These are phyloP conservation scores for Curvularia sp. DNA, from an alignment of 2,329 filamentous ascomycete species.

Conservation along the genomic window DNA sequence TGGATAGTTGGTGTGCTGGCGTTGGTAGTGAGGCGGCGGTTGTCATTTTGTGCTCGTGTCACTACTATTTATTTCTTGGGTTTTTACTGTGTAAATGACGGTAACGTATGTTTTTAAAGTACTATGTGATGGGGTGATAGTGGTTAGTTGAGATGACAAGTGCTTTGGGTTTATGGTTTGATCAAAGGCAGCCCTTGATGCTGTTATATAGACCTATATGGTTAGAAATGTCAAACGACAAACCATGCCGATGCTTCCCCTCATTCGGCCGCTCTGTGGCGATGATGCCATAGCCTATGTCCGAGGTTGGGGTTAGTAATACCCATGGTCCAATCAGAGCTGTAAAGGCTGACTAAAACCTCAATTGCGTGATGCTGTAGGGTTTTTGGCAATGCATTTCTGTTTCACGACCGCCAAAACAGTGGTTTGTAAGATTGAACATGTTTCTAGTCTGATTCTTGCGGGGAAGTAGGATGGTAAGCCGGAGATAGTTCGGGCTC, in stretches of 20 bases:
- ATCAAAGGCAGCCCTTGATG: conserved; percentile 8
- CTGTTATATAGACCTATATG: conserved; percentile 33
- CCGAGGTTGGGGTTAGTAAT: conserved; percentile 41
- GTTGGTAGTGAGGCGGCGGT: conserved; percentile 52
- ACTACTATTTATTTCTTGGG: background rate
- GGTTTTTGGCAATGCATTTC: background rate
- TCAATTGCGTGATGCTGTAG: conserved; percentile 33
- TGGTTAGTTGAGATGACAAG: conserved; percentile 18
- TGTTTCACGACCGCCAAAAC: background rate
- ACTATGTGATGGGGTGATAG: background rate
- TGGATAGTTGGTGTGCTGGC: conserved; percentile 52
- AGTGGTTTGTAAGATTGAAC: conserved; percentile 16
- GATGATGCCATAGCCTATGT: conserved; percentile 47
- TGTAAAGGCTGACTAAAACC: conserved; percentile 35
- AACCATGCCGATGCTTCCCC: conserved; percentile 18
- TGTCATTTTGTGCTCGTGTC: conserved; percentile 48
- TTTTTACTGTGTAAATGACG: background rate
- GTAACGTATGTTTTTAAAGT: background rate
- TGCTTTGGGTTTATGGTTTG: conserved; percentile 18
- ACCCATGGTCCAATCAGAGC: conserved; percentile 23
- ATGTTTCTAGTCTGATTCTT: background rate
- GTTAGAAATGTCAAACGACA: conserved; percentile 41
- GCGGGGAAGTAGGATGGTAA: background rate
- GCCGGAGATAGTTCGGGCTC: conserved; percentile 9
- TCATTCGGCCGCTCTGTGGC: conserved; percentile 31